Conservation (phyloP, 192 early-diverging fungal species). For the Thoreauomyces humboldtii region DNA sequence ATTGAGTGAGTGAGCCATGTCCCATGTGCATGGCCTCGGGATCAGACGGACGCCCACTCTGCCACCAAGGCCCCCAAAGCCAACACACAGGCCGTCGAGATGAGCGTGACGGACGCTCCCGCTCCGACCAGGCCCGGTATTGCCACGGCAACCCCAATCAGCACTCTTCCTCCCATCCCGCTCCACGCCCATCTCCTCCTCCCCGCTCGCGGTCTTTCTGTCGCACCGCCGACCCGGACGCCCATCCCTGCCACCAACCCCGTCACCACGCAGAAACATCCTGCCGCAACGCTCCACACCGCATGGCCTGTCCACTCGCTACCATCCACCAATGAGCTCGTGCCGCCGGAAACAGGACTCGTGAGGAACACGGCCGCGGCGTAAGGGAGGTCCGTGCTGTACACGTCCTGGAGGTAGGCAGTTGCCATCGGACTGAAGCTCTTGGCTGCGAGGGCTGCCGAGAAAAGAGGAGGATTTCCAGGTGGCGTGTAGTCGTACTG, state of each 20-base stretch:
- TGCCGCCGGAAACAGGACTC: constrained; percentile 9
- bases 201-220: too few species aligned
- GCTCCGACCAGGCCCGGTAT: too few species aligned
- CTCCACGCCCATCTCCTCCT: too few species aligned
- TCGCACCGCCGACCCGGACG: too few species aligned
- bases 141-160: too few species aligned
- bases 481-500: constrained; percentile 6
- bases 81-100: too few species aligned
- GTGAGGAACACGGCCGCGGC: not conserved
- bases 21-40: too few species aligned
- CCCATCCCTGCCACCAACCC: constrained; percentile 4
- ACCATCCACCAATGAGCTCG: not conserved
- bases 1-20: too few species aligned
- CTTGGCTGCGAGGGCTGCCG: constrained; percentile 9
- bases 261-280: not conserved
- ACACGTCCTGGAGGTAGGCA: not conserved
- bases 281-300: constrained; percentile 9
- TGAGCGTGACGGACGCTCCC: too few species aligned
- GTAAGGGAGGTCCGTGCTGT: constrained; percentile 12
- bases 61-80: too few species aligned
- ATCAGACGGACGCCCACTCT: too few species aligned
- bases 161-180: too few species aligned
- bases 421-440: constrained; percentile 5
- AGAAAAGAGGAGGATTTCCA: constrained; percentile 5
- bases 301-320: constrained; percentile 1